phyloP scores from a whole-genome alignment of 148 eudicot species.

The Amaranthus palmeri region DNA sequence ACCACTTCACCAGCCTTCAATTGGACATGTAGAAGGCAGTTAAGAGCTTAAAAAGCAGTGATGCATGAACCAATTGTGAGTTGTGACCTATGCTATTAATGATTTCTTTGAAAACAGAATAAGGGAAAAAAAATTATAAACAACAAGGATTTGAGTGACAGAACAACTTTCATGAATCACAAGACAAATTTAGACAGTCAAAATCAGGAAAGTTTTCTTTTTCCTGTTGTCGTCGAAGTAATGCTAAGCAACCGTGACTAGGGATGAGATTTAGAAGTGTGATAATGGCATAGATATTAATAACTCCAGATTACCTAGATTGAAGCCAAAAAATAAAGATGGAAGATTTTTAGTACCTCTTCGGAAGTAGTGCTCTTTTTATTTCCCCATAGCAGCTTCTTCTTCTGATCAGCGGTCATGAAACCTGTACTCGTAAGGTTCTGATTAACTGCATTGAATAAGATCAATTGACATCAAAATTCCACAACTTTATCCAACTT shows the following conservation, averaged over 20 bases:
- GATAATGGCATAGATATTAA: background rate
- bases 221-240: background rate
- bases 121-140: background rate
- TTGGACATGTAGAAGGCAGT: background rate
- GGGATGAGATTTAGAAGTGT: background rate
- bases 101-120: background rate
- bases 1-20: background rate
- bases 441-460: slow-evolving; percentile 54
- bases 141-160: background rate
- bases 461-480: background rate
- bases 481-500: background rate
- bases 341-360: slow-evolving; percentile 52
- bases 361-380: slow-evolving; percentile 61
- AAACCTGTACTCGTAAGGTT: slow-evolving; percentile 68
- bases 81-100: background rate
- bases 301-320: background rate
- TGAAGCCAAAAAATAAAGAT: slow-evolving; percentile 18
- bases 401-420: slow-evolving; percentile 96
- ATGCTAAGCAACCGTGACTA: background rate
- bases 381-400: slow-evolving; percentile 93
- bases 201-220: background rate
- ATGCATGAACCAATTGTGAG: background rate
- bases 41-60: background rate
- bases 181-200: background rate
- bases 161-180: background rate